A percentile compares a stretch with the other conserved stretches of the same genome.
These are phyloP conservation scores for Elsinoe arachidis DNA, from an alignment of 2,329 filamentous ascomycete genomes.

Conservation along the genomic window DNA sequence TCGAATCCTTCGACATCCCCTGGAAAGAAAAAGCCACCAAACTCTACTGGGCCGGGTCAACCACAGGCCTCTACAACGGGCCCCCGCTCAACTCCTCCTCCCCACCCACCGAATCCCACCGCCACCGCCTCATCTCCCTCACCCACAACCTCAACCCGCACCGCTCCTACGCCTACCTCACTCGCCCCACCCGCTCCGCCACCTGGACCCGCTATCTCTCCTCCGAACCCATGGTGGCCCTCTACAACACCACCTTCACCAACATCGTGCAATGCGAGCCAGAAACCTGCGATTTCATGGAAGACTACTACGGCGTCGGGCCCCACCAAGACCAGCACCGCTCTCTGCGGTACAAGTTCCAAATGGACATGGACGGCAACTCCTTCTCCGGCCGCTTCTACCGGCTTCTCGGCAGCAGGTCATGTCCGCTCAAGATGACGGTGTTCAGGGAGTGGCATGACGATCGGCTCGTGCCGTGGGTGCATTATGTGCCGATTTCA, in stretches of 20 bases:
- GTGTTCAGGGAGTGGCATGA: constrained; percentile 51
- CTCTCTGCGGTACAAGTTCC: constrained; percentile 29
- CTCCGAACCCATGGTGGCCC: constrained; percentile 28
- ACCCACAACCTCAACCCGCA: constrained; percentile 22
- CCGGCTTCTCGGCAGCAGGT: constrained; percentile 41
- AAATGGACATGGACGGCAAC: constrained; percentile 50
- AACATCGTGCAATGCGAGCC: constrained; percentile 38
- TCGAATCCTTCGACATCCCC: constrained; percentile 31
- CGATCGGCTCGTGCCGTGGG: constrained; percentile 47
- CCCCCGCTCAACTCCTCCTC: constrained; percentile 17
- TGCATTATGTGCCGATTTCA: constrained; percentile 49
- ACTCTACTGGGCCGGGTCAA: constrained; percentile 51
- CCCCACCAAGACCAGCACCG: background rate
- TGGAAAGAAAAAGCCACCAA: constrained; percentile 45
- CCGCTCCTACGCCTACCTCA: constrained; percentile 17
- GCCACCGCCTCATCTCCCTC: constrained; percentile 43
- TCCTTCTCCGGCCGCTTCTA: constrained; percentile 48
- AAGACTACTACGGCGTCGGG: constrained; percentile 17
- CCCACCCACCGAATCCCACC: constrained; percentile 30
- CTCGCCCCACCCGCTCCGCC: constrained; percentile 11
- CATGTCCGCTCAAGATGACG: constrained; percentile 44
- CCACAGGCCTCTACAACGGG: constrained; percentile 37
- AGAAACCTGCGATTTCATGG: constrained; percentile 26
- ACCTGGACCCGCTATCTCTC: constrained; percentile 15
- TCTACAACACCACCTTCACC: constrained; percentile 41